A percentile compares a stretch with the other conserved stretches of the same genome.
phyloP scores from a whole-genome alignment of 805 yeast genomes.

The Metschnikowia sp. region DNA sequence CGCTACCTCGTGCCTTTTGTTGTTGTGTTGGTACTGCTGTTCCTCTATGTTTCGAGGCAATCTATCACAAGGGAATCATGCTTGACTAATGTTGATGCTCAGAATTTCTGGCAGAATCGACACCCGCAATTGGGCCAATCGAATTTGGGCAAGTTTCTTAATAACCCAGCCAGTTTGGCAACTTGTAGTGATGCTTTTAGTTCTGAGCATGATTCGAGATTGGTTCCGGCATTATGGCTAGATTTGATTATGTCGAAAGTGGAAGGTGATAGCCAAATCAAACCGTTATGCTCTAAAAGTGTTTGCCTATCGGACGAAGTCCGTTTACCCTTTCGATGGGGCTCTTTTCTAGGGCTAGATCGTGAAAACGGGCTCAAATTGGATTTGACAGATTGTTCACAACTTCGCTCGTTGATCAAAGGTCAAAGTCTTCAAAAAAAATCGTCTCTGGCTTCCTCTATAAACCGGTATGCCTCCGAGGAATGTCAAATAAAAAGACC shows the following conservation, averaged over 20 bases:
- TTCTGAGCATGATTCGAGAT: not conserved
- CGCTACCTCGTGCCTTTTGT: too few species aligned
- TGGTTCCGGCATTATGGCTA: conserved; percentile 5
- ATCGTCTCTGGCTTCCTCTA: too few species aligned
- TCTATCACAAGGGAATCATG: not conserved
- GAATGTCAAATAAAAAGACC: not conserved
- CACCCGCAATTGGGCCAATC: conserved; percentile 2
- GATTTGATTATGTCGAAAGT: not conserved
- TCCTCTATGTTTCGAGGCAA: not conserved
- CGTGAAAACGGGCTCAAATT: too few species aligned
- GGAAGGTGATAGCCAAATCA: too few species aligned
- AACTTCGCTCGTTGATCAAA: too few species aligned
- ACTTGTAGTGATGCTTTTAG: too few species aligned
- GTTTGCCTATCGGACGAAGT: not conserved
- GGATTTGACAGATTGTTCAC: too few species aligned
- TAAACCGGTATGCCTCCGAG: not conserved
- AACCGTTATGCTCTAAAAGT: too few species aligned
- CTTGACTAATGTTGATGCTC: conserved; percentile 4
- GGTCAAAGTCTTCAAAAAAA: too few species aligned
- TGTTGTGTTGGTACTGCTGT: not conserved
- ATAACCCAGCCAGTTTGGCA: too few species aligned
- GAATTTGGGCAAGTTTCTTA: not conserved
- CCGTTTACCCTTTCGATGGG: conserved; percentile 2
- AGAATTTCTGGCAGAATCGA: not conserved
- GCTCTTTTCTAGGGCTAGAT: conserved; percentile 8